phyloP scores from a whole-genome alignment of 768 basidiomycete genomes.

The Baorangia bicolor region DNA sequence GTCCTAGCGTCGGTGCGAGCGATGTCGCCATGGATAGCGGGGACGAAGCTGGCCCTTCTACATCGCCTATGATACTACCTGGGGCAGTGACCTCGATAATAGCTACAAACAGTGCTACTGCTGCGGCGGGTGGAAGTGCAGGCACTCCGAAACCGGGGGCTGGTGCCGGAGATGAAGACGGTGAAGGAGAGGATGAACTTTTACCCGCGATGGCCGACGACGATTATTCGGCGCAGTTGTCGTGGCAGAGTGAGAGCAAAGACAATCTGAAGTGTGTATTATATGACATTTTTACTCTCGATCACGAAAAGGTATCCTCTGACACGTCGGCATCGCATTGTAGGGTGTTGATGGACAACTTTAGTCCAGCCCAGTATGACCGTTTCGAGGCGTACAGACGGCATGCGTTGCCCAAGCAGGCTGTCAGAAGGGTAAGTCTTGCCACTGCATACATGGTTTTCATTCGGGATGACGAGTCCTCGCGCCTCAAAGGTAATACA shows the following conservation, averaged over 20 bases:
- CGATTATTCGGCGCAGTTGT: constrained; percentile 80
- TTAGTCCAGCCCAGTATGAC: constrained; percentile 80
- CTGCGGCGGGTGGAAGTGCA: background rate
- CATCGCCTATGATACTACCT: background rate
- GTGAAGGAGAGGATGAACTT: constrained; percentile 74
- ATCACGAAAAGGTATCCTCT: background rate
- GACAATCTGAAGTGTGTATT: constrained; percentile 73
- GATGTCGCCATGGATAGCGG: constrained; percentile 15
- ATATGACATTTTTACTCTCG: background rate
- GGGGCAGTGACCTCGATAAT: background rate
- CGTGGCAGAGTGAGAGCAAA: constrained; percentile 85
- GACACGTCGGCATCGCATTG: background rate
- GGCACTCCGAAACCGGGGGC: constrained; percentile 14
- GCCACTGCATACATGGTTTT: background rate
- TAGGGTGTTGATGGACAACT: constrained; percentile 88
- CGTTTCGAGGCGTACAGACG: constrained; percentile 87
- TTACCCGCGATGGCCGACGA: constrained; percentile 87
- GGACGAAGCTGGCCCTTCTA: constrained; percentile 23
- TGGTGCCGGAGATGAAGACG: constrained; percentile 44
- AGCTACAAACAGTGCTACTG: background rate
- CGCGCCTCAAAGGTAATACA: constrained; percentile 64
- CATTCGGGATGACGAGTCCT: background rate
- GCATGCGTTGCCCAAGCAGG: constrained; percentile 79
- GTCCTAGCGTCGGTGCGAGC: background rate
- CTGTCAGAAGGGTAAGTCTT: constrained; percentile 66